Conservation (phyloP, 2,329 filamentous ascomycete species). For the Capronia coronata region DNA sequence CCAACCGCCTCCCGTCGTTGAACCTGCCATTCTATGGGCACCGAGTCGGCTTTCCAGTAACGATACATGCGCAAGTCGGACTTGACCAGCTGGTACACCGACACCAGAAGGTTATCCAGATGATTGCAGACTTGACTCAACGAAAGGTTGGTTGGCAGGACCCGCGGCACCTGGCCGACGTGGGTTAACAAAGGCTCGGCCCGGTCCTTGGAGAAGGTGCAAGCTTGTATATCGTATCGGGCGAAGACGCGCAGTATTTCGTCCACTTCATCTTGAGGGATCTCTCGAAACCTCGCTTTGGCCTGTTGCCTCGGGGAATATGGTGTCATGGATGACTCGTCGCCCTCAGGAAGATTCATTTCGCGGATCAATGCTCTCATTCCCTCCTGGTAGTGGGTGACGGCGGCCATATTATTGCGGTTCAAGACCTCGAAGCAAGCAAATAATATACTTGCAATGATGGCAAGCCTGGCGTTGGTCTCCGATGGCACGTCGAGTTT, state of each 20-base stretch:
- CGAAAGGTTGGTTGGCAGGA: slow-evolving; percentile 24
- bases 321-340: slow-evolving; percentile 22
- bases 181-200: slow-evolving; percentile 22
- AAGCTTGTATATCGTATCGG: slow-evolving; percentile 30
- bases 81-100: slow-evolving; percentile 29
- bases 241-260: slow-evolving; percentile 28
- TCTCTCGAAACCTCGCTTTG: slow-evolving; percentile 20
- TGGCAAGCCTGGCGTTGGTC: slow-evolving; percentile 47
- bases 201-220: slow-evolving; percentile 28
- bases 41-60: slow-evolving; percentile 24
- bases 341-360: slow-evolving; percentile 29
- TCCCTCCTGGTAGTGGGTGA: slow-evolving; percentile 28
- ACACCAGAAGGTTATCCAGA: slow-evolving; percentile 29
- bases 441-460: slow-evolving; percentile 61
- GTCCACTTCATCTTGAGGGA: slow-evolving; percentile 28
- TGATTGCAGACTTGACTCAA: slow-evolving; percentile 27
- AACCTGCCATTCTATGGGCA: slow-evolving; percentile 24
- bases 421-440: slow-evolving; percentile 55
- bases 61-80: slow-evolving; percentile 28
- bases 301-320: slow-evolving; percentile 12
- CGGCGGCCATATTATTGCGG: slow-evolving; percentile 30
- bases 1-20: slow-evolving; percentile 22
- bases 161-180: slow-evolving; percentile 16
- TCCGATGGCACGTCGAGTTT: slow-evolving; percentile 38
- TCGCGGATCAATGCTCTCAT: slow-evolving; percentile 28